A percentile compares a stretch with the other conserved stretches of the same genome.
Conservation (phyloP, 176 grass and related monocot genomes). For the Hordeum marinum region DNA sequence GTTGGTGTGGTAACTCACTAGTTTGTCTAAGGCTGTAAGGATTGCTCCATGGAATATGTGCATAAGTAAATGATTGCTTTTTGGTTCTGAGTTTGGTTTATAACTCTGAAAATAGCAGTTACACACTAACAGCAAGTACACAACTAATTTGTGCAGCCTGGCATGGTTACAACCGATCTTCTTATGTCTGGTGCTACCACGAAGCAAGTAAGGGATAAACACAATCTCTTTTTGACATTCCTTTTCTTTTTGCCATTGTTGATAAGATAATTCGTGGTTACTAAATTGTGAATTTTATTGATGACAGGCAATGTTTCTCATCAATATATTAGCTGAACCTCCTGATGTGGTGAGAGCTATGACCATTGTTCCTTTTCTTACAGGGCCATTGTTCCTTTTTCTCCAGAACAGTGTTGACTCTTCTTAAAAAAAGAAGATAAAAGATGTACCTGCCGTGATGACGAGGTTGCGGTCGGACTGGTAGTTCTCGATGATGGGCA, state of each 20-base stretch:
- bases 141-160: constrained; percentile 71
- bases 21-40: constrained; percentile 1
- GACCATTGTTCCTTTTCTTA: not conserved
- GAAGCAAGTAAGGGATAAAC: constrained; percentile 65
- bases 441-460: constrained; percentile 51
- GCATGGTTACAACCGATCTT: constrained; percentile 98
- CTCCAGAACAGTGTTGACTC: not conserved
- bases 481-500: constrained; percentile 79
- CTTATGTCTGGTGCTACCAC: constrained; percentile 98
- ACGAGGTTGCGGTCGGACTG: constrained; percentile 69
- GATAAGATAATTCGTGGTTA: constrained; percentile 12
- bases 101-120: constrained; percentile 1
- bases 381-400: constrained; percentile 1
- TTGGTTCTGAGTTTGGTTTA: constrained; percentile 6
- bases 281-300: constrained; percentile 23
- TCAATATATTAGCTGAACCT: constrained; percentile 98
- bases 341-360: constrained; percentile 83
- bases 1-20: constrained; percentile 7
- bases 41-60: constrained; percentile 4
- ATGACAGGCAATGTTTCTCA: constrained; percentile 94
- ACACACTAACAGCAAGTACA: not conserved
- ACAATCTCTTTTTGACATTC: not conserved
- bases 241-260: not conserved
- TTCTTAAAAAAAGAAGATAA: not conserved
- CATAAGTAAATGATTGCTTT: not conserved